A percentile compares a stretch with the other conserved stretches of the same genome.
Evolutionary conservation across 257 asterid species (phyloP).

Genomic region (Lycium barbarum): DNA sequence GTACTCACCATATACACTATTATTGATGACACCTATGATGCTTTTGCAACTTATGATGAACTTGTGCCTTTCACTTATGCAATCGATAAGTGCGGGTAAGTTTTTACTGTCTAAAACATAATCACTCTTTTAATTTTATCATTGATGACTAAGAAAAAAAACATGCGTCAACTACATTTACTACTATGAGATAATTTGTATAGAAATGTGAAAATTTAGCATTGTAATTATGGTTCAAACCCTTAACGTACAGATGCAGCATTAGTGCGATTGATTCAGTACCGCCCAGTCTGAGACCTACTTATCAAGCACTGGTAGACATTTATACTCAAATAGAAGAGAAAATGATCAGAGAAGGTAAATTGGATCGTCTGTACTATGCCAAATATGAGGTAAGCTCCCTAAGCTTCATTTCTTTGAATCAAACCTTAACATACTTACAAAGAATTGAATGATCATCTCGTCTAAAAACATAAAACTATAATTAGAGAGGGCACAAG

Average conservation of each 20-base stretch:
- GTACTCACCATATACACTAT: background rate
- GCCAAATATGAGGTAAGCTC: background rate
- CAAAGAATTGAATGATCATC: too few species aligned
- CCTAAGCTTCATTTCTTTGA: too few species aligned
- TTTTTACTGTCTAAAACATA: background rate
- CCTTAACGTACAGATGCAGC: background rate
- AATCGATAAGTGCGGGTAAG: background rate
- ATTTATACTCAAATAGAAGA: background rate
- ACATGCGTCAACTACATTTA: too few species aligned
- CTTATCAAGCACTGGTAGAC: background rate
- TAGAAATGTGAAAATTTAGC: background rate
- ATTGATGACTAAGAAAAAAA: too few species aligned
- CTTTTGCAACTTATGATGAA: conserved; percentile 16
- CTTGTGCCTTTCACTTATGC: conserved; percentile 25
- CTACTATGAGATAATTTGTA: background rate
- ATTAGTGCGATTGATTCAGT: background rate
- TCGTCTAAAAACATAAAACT: too few species aligned
- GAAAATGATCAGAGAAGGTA: background rate
- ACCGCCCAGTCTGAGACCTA: background rate
- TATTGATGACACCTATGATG: too few species aligned
- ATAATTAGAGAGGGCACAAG: too few species aligned
- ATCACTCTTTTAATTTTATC: too few species aligned
- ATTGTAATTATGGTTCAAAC: background rate
- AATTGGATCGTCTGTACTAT: background rate
- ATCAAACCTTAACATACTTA: background rate